Base-by-base conservation (phyloP, 805 yeast genomes). In the Metschnikowia lunata region DNA sequence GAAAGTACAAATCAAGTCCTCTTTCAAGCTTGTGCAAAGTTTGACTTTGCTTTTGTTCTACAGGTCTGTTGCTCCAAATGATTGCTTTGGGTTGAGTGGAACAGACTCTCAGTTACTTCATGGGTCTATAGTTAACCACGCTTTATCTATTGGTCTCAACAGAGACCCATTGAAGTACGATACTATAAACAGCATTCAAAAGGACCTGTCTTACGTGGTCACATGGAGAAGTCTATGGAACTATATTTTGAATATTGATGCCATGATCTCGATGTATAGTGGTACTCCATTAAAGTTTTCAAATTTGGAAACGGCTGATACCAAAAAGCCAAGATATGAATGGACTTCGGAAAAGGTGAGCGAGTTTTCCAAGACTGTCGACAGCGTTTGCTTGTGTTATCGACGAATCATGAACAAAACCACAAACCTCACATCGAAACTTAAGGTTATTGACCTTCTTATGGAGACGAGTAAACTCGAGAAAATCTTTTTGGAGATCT, bases 141-240 rank as follows among this genome's bases (percentile, higher is more conserved):
- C 75, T 0, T 40, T 66, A 35, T 59, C 72, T 4, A 67, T 69
- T 35, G 75, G 76, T 0, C 54, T 69, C 35, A 63, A 70, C 48
- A 53, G 75, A 10, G 75, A 71, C 46, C 75, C 76, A 1, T 51
- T 60, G 11, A 53, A 44, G 33, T 69, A 60, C 43, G 43, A 45
- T 8, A 52, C 65, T 6, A 67, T 64, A 42, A 63, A 59, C 23
- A 43, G 59, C 15, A 65, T 71, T 23, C 51, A 56, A 37, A 65
- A 62, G 28, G 57, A 61, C 12, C 57, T 57, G 18, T 35, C 51
- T 1, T 55, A 64, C 14, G 55, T 59, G 14, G 50, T 52, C 29
- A 55, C 59, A 1, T 71, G 76, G 76, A 54, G 75, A 39, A 43
- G 51, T 18, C 51, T 71, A 26, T 71, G 76, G 76, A 41, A 49